These are phyloP conservation scores for Russula griseocarnosa DNA, from an alignment of 768 basidiomycete genomes.

Conservation along the genomic window DNA sequence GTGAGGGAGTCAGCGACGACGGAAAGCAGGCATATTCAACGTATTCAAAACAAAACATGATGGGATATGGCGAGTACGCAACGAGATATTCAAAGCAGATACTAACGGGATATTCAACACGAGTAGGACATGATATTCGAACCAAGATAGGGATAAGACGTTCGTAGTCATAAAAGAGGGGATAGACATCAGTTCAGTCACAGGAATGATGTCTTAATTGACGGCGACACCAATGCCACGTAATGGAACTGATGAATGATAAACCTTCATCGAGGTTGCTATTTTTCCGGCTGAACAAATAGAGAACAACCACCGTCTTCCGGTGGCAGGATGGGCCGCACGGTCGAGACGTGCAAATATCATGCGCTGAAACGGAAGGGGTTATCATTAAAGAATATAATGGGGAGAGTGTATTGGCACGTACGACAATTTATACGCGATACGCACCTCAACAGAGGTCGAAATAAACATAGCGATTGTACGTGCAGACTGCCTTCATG, in stretches of 20 bases:
- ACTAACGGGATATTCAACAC: too few species aligned
- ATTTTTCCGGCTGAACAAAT: background rate
- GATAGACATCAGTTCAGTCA: background rate
- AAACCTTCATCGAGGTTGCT: constrained; percentile 8
- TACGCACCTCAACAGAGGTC: background rate
- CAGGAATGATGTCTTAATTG: too few species aligned
- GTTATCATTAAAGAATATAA: background rate
- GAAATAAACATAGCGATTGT: background rate
- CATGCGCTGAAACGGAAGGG: background rate
- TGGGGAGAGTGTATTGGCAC: background rate
- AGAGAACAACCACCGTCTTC: background rate
- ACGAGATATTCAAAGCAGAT: too few species aligned
- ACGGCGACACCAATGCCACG: too few species aligned
- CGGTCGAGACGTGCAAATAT: background rate
- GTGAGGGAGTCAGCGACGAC: too few species aligned
- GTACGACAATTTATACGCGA: background rate
- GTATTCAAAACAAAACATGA: too few species aligned
- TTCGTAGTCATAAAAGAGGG: background rate
- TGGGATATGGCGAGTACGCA: too few species aligned
- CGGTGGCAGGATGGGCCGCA: constrained; percentile 1
- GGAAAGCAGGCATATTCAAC: too few species aligned
- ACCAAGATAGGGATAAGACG: too few species aligned
- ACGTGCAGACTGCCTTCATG: background rate
- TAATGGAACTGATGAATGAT: too few species aligned
- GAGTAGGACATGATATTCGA: too few species aligned